These are phyloP conservation scores for Penicillium sp. DNA, from an alignment of 2,329 filamentous ascomycete species.

Conservation along the genomic window DNA sequence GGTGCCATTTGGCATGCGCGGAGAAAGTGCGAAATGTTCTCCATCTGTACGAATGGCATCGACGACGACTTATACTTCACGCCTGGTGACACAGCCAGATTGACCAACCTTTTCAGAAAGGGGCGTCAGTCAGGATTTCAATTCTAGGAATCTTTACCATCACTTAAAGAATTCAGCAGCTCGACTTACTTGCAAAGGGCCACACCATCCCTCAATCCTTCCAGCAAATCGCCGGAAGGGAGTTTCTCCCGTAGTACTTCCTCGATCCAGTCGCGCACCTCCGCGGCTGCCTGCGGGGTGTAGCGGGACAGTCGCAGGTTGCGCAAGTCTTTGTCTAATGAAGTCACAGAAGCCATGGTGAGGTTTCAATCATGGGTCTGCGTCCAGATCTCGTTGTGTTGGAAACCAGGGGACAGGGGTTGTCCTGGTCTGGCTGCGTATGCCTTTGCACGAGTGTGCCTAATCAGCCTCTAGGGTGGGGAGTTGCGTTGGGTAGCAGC, in stretches of 20 bases:
- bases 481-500: slow-evolving; percentile 25
- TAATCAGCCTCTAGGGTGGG: slow-evolving; percentile 26
- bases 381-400: neutral
- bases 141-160: neutral
- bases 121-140: slow-evolving; percentile 30
- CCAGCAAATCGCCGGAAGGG: slow-evolving; percentile 74
- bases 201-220: slow-evolving; percentile 85
- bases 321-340: slow-evolving; percentile 93
- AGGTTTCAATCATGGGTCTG: slow-evolving; percentile 2
- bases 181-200: slow-evolving; percentile 80
- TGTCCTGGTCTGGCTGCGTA: slow-evolving; percentile 15
- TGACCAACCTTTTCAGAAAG: slow-evolving; percentile 68
- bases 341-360: slow-evolving; percentile 88
- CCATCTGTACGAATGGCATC: slow-evolving; percentile 99
- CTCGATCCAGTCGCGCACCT: slow-evolving; percentile 86
- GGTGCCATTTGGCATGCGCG: slow-evolving; percentile 83
- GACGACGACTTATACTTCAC: slow-evolving; percentile 87
- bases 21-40: slow-evolving; percentile 97
- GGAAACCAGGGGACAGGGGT: neutral
- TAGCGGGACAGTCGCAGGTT: slow-evolving; percentile 90
- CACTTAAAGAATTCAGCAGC: neutral
- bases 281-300: slow-evolving; percentile 85
- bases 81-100: slow-evolving; percentile 74
- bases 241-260: slow-evolving; percentile 74
- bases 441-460: slow-evolving; percentile 28